phyloP scores from a whole-genome alignment of 2,329 filamentous ascomycete genomes.

The Colletotrichum sp. region DNA sequence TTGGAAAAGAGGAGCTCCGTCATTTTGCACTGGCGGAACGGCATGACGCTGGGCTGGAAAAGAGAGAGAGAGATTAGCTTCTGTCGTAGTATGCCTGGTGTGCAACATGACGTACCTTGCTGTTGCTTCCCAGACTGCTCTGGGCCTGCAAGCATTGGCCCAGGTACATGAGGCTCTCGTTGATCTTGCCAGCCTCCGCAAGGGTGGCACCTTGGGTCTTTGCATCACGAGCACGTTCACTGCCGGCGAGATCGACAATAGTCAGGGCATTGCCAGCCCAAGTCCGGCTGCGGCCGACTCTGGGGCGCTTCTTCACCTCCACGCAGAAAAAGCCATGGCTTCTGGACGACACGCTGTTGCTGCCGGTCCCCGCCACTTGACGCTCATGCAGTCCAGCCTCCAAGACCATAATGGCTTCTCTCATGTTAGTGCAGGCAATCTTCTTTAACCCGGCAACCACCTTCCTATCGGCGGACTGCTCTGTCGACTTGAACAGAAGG shows the following conservation, averaged over 20 bases:
- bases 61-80: conserved; percentile 5
- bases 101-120: conserved; percentile 62
- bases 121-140: conserved; percentile 75
- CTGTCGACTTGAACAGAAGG: conserved; percentile 90
- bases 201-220: conserved; percentile 94
- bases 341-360: conserved; percentile 89
- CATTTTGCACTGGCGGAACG: conserved; percentile 84
- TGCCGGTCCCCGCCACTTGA: conserved; percentile 86
- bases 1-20: conserved; percentile 89
- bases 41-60: conserved; percentile 71
- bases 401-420: conserved; percentile 87
- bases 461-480: conserved; percentile 88
- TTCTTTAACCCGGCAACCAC: conserved; percentile 92
- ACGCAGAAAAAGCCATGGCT: conserved; percentile 97
- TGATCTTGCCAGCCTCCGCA: conserved; percentile 97
- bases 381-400: conserved; percentile 89
- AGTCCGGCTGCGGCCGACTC: conserved; percentile 50
- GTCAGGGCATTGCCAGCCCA: conserved; percentile 85
- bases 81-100: background rate
- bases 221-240: conserved; percentile 89
- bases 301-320: conserved; percentile 83
- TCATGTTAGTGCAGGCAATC: conserved; percentile 80
- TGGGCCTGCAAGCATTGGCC: conserved; percentile 97
- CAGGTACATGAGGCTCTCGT: conserved; percentile 97
- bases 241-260: conserved; percentile 91